Percentiles rank a stretch among this genome's conserved stretches.
These are phyloP conservation scores for Herpetospermum pedunculosum DNA, from an alignment of 306 rosid genomes.

Conservation along the genomic window DNA sequence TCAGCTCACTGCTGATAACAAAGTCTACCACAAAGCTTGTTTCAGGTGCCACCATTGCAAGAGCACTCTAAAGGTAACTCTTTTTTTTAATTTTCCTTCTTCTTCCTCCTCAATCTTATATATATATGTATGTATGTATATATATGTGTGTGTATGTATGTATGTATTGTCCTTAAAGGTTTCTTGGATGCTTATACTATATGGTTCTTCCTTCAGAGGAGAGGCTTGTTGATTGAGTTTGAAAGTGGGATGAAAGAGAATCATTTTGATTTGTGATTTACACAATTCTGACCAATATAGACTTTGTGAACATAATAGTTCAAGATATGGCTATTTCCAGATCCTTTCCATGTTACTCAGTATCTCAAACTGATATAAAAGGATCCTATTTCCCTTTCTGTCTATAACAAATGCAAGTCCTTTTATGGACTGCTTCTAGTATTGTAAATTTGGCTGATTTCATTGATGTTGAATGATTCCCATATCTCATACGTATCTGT, in stretches of 20 bases:
- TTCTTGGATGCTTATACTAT: too few species aligned
- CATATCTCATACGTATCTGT: not conserved
- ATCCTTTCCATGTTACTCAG: not conserved
- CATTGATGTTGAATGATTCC: not conserved
- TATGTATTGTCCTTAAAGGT: too few species aligned
- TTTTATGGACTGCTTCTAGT: not conserved
- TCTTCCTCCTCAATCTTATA: too few species aligned
- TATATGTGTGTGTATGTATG: too few species aligned
- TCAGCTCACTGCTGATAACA: slow-evolving; percentile 75
- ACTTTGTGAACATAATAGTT: not conserved
- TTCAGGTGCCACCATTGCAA: slow-evolving; percentile 97
- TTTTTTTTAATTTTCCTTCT: not conserved
- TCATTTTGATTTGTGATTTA: not conserved
- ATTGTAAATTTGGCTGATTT: not conserved
- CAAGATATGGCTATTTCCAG: not conserved
- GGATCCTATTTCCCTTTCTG: not conserved
- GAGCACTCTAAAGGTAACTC: slow-evolving; percentile 76
- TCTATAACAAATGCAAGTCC: not conserved
- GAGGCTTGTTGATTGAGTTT: not conserved
- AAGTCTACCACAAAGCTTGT: slow-evolving; percentile 78
- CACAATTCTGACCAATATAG: not conserved
- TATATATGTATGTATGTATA: too few species aligned
- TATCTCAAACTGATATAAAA: slow-evolving; percentile 1
- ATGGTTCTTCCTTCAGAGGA: too few species aligned
- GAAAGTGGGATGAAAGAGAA: not conserved